These are phyloP conservation scores for Stellera chamaejasme DNA, from an alignment of 345 rosid species.

Conservation along the genomic window DNA sequence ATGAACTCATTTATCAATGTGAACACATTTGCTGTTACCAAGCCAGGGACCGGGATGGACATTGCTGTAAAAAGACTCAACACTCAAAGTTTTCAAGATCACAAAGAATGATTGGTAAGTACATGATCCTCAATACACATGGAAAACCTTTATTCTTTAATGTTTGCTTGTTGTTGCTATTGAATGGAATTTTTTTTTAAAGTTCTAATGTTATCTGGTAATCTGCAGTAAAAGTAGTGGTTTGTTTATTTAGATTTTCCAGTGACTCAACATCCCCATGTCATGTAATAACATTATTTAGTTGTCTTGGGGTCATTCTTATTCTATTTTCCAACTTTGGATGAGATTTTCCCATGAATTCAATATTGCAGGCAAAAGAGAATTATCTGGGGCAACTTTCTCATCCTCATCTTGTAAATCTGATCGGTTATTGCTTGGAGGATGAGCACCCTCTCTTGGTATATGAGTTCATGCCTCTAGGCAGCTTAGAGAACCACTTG, in stretches of 20 bases:
- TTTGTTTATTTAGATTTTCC: not conserved
- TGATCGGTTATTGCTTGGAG: conserved; percentile 72
- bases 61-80: conserved; percentile 75
- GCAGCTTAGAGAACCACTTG: conserved; percentile 73
- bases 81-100: conserved; percentile 59
- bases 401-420: conserved; percentile 64
- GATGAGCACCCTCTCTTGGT: conserved; percentile 66
- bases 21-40: conserved; percentile 41
- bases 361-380: conserved; percentile 51
- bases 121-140: conserved; percentile 11
- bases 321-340: not conserved
- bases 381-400: conserved; percentile 59
- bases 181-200: not conserved
- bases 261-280: not conserved
- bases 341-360: not conserved
- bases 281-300: conserved; percentile 5
- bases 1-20: too few species aligned
- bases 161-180: not conserved
- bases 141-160: not conserved
- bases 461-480: conserved; percentile 72
- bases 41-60: conserved; percentile 65
- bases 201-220: not conserved
- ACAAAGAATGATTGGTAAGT: conserved; percentile 79
- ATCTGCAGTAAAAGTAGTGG: not conserved
- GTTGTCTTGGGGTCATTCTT: not conserved